Percentiles rank a stretch among this genome's conserved stretches.
phyloP scores from a whole-genome alignment of 495 filamentous ascomycete genomes.

The Ascobolus immersus region DNA sequence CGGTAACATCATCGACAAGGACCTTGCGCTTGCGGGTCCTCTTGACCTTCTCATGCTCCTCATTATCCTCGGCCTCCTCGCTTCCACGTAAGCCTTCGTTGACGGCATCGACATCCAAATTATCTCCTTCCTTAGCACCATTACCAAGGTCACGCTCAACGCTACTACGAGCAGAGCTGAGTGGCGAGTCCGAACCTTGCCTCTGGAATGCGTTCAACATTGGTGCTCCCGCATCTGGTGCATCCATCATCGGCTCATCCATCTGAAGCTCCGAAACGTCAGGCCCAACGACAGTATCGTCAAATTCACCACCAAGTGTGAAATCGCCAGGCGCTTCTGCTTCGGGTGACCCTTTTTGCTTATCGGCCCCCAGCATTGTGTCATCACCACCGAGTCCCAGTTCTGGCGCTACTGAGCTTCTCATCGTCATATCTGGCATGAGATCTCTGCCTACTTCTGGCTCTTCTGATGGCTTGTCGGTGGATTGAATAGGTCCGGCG shows the following conservation, averaged over 20 bases:
- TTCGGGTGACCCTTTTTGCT: too few relatives aligned
- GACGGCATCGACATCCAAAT: constrained; percentile 16
- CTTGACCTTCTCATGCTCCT: constrained; percentile 23
- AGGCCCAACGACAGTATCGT: constrained; percentile 26
- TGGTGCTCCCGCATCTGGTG: too few relatives aligned
- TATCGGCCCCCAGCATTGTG: too few relatives aligned
- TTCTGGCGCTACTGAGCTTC: too few relatives aligned
- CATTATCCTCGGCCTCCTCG: constrained; percentile 28
- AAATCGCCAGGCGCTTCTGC: too few relatives aligned
- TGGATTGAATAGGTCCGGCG: too few relatives aligned
- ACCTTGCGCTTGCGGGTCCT: constrained; percentile 24
- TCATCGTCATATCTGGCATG: constrained; percentile 10
- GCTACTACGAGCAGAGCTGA: constrained; percentile 30
- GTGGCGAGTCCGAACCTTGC: constrained; percentile 40
- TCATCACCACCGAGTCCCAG: too few relatives aligned
- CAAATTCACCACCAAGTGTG: too few relatives aligned
- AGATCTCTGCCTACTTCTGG: constrained; percentile 19
- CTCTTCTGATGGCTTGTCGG: too few relatives aligned
- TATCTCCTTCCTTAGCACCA: constrained; percentile 21
- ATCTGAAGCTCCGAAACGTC: constrained; percentile 65
- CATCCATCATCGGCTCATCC: constrained; percentile 52
- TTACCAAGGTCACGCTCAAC: constrained; percentile 33
- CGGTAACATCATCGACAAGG: constrained; percentile 13
- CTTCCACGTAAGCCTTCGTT: constrained; percentile 27
- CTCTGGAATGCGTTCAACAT: constrained; percentile 25